phyloP scores from a whole-genome alignment of 805 yeast genomes.

The Sugiyamaella floridensis region DNA sequence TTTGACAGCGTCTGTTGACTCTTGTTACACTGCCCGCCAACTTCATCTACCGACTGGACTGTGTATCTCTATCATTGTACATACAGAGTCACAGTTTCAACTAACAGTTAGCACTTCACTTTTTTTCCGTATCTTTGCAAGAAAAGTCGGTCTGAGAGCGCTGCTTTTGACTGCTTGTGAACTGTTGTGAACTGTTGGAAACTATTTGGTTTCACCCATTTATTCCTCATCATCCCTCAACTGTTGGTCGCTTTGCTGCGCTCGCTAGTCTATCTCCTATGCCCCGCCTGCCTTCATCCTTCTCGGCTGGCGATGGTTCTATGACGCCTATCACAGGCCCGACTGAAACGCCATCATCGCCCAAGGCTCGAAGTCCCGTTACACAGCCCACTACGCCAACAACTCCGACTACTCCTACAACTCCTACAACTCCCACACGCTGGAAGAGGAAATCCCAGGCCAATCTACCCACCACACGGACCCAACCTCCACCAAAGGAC shows the following conservation, averaged over 20 bases:
- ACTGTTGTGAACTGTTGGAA: too few species aligned
- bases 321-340: not conserved
- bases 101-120: too few species aligned
- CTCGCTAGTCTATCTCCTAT: not conserved
- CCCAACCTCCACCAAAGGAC: not conserved
- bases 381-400: not conserved
- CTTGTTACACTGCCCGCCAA: not conserved
- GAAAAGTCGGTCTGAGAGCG: too few species aligned
- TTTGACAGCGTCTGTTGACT: not conserved
- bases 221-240: too few species aligned
- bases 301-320: not conserved
- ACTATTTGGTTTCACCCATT: too few species aligned
- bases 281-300: not conserved
- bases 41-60: not conserved
- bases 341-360: not conserved
- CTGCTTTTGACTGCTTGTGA: too few species aligned
- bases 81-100: too few species aligned
- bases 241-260: too few species aligned
- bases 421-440: slow-evolving; percentile 6
- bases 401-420: not conserved
- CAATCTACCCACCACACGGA: not conserved
- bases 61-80: not conserved
- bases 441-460: slow-evolving; percentile 6
- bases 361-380: not conserved
- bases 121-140: too few species aligned